These are phyloP conservation scores for Eudorina sp. DNA, from an alignment of 139 green algal genomes.

Conservation along the genomic window DNA sequence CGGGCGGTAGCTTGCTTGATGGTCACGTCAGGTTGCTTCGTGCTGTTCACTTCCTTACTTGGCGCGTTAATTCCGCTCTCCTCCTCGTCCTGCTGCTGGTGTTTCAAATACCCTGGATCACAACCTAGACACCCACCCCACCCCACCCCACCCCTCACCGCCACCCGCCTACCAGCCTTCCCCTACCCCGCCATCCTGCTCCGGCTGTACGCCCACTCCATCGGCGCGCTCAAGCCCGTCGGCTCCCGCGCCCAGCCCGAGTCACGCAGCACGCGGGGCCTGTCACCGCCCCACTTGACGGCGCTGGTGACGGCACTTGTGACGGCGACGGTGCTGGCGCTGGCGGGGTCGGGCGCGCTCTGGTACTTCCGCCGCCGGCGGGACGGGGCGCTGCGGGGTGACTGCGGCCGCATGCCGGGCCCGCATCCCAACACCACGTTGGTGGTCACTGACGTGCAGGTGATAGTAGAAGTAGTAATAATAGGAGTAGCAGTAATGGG, in stretches of 20 bases:
- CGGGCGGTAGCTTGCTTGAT: neutral
- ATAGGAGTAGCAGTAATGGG: neutral
- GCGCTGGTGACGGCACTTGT: too few species aligned
- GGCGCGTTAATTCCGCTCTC: too few species aligned
- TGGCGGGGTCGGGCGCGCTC: neutral
- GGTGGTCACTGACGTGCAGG: slow-evolving; percentile 44
- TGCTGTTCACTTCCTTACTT: too few species aligned
- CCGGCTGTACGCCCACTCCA: slow-evolving; percentile 5
- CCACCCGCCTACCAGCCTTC: neutral
- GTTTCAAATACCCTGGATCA: neutral
- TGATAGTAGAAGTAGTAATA: neutral
- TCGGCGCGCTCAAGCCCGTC: neutral
- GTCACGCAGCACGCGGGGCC: too few species aligned
- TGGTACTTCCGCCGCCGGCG: neutral
- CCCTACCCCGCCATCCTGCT: slow-evolving; percentile 16
- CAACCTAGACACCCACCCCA: neutral
- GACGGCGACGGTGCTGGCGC: neutral
- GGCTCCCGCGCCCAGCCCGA: too few species aligned
- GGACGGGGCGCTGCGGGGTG: neutral
- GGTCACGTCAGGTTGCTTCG: too few species aligned
- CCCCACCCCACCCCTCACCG: neutral
- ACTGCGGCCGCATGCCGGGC: neutral
- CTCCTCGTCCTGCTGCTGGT: too few species aligned
- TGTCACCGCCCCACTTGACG: too few species aligned
- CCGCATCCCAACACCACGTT: slow-evolving; percentile 17